Conservation (phyloP, 2,329 filamentous ascomycete genomes). For the Penicillium sp. region DNA sequence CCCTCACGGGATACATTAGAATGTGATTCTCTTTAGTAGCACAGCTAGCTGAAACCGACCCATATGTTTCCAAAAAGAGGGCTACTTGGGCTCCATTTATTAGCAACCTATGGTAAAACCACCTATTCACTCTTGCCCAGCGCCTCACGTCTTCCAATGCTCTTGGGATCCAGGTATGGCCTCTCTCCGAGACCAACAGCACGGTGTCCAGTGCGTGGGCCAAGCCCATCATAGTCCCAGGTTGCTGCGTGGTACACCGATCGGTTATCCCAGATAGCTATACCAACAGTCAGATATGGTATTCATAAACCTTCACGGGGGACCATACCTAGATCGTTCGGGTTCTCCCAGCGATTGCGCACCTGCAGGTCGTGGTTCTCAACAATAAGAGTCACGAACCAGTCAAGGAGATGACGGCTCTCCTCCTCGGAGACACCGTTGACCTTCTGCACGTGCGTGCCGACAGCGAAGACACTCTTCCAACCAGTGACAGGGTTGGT, state of each 20-base stretch:
- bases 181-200: constrained; percentile 56
- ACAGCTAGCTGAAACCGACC: too few species aligned
- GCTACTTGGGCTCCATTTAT: too few species aligned
- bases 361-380: constrained; percentile 46
- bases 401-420: constrained; percentile 32
- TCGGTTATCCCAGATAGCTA: constrained; percentile 53
- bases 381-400: constrained; percentile 38
- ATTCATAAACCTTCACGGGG: not conserved
- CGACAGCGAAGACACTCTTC: constrained; percentile 39
- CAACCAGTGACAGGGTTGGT: constrained; percentile 53
- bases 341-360: constrained; percentile 36
- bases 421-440: constrained; percentile 36
- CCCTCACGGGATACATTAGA: too few species aligned
- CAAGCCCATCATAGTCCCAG: constrained; percentile 50
- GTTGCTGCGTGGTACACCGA: constrained; percentile 56
- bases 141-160: constrained; percentile 30
- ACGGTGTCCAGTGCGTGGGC: constrained; percentile 50
- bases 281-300: not conserved
- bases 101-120: not conserved
- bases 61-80: too few species aligned
- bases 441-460: constrained; percentile 31
- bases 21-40: too few species aligned
- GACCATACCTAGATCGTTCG: constrained; percentile 42
- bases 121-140: constrained; percentile 9
- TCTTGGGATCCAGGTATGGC: constrained; percentile 52